Percentiles rank a stretch among this genome's conserved stretches.
These are phyloP conservation scores for Knoxia roxburghii DNA, from an alignment of 257 asterid genomes.

Conservation along the genomic window DNA sequence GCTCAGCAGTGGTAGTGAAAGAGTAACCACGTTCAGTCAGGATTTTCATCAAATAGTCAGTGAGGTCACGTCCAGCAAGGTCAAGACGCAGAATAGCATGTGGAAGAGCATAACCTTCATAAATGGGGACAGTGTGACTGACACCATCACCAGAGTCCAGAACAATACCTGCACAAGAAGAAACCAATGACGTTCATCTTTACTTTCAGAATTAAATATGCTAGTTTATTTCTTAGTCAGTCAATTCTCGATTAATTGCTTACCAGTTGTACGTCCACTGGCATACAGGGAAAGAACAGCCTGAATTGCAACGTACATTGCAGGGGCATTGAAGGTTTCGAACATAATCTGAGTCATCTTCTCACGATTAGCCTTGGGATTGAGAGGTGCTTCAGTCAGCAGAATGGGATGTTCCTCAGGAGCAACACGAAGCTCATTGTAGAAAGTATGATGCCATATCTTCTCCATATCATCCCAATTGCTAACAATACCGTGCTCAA, in stretches of 20 bases:
- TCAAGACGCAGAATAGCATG: slow-evolving; percentile 29
- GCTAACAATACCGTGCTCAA: slow-evolving; percentile 50
- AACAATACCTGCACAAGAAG: slow-evolving; percentile 21
- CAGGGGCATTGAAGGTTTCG: slow-evolving; percentile 20
- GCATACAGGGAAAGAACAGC: slow-evolving; percentile 27
- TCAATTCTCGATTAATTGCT: not conserved
- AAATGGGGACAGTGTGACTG: slow-evolving; percentile 26
- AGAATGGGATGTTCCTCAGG: slow-evolving; percentile 56
- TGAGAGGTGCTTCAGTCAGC: slow-evolving; percentile 58
- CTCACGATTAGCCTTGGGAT: slow-evolving; percentile 62
- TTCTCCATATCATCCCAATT: slow-evolving; percentile 62
- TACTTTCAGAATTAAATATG: too few species aligned
- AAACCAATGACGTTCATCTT: not conserved
- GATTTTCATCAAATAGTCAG: slow-evolving; percentile 23
- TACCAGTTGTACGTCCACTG: slow-evolving; percentile 27
- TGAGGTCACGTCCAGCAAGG: slow-evolving; percentile 26
- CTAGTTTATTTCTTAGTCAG: too few species aligned
- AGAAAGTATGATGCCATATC: slow-evolving; percentile 50
- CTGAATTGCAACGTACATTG: slow-evolving; percentile 20
- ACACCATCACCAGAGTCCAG: slow-evolving; percentile 30
- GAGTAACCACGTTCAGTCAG: slow-evolving; percentile 28
- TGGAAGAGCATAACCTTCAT: slow-evolving; percentile 30
- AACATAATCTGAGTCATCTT: slow-evolving; percentile 41
- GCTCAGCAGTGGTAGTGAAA: slow-evolving; percentile 23
- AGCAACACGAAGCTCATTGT: slow-evolving; percentile 52